phyloP scores from a whole-genome alignment of 1,284 basidiomycete genomes.

The Coriolopsis trogii region DNA sequence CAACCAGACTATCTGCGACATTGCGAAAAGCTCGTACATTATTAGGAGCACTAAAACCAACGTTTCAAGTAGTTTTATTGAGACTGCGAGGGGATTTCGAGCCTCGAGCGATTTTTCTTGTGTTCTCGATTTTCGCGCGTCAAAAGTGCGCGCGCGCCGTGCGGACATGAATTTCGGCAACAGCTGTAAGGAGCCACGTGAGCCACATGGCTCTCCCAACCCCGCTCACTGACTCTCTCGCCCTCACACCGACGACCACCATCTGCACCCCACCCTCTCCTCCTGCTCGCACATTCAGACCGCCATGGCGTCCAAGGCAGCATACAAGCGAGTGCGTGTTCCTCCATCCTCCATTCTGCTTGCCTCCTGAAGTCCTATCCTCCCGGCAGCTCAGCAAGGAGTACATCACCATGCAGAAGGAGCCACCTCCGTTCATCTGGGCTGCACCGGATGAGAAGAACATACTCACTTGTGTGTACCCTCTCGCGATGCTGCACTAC shows the following conservation, averaged over 20 bases:
- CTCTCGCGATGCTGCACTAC: background rate
- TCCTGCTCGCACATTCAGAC: background rate
- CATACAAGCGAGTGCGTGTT: slow-evolving; percentile 75
- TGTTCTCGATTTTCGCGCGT: no score
- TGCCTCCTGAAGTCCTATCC: slow-evolving; percentile 18
- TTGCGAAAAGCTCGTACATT: no score
- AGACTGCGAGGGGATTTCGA: no score
- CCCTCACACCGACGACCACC: slow-evolving; percentile 20
- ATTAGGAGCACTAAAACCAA: no score
- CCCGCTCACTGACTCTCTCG: slow-evolving; percentile 13
- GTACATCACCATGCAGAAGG: slow-evolving; percentile 90
- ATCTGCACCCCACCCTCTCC: slow-evolving; percentile 1
- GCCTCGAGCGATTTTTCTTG: no score
- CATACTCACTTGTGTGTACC: slow-evolving; percentile 78
- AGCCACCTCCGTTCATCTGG: slow-evolving; percentile 94
- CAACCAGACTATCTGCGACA: no score
- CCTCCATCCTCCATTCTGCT: slow-evolving; percentile 1
- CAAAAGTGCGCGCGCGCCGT: no score
- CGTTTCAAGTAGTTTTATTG: no score
- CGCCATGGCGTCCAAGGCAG: slow-evolving; percentile 80
- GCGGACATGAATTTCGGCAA: no score
- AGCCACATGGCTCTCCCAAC: slow-evolving; percentile 11
- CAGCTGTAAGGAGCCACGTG: slow-evolving; percentile 19
- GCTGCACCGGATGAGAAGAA: slow-evolving; percentile 96
- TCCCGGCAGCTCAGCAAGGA: slow-evolving; percentile 79